These are phyloP conservation scores for Penicillium expansum DNA, from an alignment of 2,329 filamentous ascomycete genomes.

Conservation along the genomic window DNA sequence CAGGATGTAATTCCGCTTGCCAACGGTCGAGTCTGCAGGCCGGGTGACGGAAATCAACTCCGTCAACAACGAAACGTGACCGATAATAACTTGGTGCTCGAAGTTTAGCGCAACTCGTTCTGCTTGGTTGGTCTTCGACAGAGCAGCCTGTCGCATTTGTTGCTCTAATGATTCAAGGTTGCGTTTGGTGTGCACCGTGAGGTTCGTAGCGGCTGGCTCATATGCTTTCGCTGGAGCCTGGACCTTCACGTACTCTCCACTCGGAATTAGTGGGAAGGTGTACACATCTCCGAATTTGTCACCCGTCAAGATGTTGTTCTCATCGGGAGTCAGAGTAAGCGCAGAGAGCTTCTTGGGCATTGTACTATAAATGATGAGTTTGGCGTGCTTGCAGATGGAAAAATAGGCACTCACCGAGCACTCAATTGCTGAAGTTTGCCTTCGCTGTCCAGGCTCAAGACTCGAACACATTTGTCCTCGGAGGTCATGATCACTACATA, in stretches of 20 bases:
- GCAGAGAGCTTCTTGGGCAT: slow-evolving; percentile 91
- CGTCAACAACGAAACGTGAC: slow-evolving; percentile 94
- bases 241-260: slow-evolving; percentile 34
- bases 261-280: slow-evolving; percentile 68
- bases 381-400: neutral
- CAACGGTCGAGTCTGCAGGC: slow-evolving; percentile 48
- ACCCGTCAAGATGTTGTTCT: slow-evolving; percentile 71
- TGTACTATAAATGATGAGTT: slow-evolving; percentile 48
- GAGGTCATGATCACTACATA: slow-evolving; percentile 75
- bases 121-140: slow-evolving; percentile 38
- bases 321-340: slow-evolving; percentile 66
- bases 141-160: slow-evolving; percentile 51
- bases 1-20: slow-evolving; percentile 58
- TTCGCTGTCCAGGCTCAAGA: slow-evolving; percentile 66
- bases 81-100: slow-evolving; percentile 74
- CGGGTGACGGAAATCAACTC: slow-evolving; percentile 60
- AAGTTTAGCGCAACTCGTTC: slow-evolving; percentile 58
- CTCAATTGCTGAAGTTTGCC: slow-evolving; percentile 66
- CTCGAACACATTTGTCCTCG: slow-evolving; percentile 89
- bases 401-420: slow-evolving; percentile 57
- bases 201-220: slow-evolving; percentile 53
- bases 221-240: slow-evolving; percentile 36
- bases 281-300: slow-evolving; percentile 99
- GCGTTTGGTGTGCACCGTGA: slow-evolving; percentile 62
- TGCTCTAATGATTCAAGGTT: slow-evolving; percentile 58